phyloP scores from a whole-genome alignment of 768 basidiomycete genomes.

The Tulasnella sp. region DNA sequence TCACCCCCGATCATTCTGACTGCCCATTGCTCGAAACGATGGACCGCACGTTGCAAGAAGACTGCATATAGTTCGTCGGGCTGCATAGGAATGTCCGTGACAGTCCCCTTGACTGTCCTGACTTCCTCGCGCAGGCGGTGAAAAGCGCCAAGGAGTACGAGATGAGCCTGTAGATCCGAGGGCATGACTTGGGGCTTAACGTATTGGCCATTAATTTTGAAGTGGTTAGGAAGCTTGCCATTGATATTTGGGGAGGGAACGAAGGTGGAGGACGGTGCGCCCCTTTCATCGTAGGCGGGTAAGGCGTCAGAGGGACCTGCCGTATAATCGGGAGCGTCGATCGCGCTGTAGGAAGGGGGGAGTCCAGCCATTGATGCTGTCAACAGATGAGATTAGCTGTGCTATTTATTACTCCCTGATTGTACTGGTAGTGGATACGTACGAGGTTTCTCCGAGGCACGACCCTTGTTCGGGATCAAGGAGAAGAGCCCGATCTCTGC shows the following conservation, averaged over 20 bases:
- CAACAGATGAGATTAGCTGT: background rate
- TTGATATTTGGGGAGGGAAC: background rate
- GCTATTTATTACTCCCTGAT: background rate
- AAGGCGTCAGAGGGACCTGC: background rate
- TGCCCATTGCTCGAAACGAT: conserved; percentile 36
- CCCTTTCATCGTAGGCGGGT: background rate
- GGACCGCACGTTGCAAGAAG: conserved; percentile 37
- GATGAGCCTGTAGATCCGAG: conserved; percentile 34
- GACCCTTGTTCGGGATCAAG: background rate
- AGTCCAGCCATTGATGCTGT: background rate
- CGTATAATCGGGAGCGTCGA: background rate
- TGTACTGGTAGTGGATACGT: background rate
- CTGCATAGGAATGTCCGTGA: conserved; percentile 18
- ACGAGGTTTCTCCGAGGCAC: conserved; percentile 16
- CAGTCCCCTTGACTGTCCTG: background rate
- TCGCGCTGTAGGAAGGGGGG: background rate
- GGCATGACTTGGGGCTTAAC: conserved; percentile 32
- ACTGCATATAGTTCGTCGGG: conserved; percentile 37
- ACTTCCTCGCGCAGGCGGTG: conserved; percentile 28
- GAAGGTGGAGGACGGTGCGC: background rate
- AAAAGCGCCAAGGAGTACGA: conserved; percentile 37
- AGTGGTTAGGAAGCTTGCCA: background rate
- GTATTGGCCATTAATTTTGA: conserved; percentile 7
- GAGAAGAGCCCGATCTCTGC: background rate
- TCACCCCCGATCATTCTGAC: background rate